phyloP scores from a whole-genome alignment of 2,329 filamentous ascomycete genomes.

The Ustulina deusta region DNA sequence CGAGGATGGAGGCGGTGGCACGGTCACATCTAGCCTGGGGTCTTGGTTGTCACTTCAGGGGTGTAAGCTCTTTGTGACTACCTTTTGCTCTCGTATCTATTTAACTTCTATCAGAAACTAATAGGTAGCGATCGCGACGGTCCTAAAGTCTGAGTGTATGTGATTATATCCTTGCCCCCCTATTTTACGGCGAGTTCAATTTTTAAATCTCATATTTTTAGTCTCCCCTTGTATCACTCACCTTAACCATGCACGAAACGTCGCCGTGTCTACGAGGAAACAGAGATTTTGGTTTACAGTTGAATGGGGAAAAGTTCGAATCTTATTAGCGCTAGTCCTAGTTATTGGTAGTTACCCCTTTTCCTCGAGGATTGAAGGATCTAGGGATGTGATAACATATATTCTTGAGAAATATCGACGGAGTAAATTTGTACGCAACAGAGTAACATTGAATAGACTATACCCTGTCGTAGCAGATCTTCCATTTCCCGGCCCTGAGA shows the following conservation, averaged over 20 bases:
- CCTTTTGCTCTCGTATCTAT: no score
- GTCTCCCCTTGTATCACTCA: not conserved
- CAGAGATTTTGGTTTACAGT: no score
- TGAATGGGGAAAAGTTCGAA: no score
- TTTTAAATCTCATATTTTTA: not conserved
- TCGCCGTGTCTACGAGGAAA: no score
- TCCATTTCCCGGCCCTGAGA: not conserved
- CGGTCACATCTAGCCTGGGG: not conserved
- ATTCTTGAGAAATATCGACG: no score
- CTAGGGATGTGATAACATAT: not conserved
- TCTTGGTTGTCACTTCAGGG: not conserved
- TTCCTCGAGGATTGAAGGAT: no score
- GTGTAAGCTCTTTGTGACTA: not conserved
- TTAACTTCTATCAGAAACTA: not conserved
- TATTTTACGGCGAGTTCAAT: not conserved
- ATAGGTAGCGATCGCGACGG: not conserved
- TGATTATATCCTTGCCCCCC: not conserved
- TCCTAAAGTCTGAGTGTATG: not conserved
- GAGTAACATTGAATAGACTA: not conserved
- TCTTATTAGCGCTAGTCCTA: no score
- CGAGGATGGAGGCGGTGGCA: not conserved
- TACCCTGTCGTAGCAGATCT: no score
- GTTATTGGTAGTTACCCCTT: no score
- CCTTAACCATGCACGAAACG: not conserved
- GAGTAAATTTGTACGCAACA: not conserved